phyloP scores from a whole-genome alignment of 306 rosid species.

The Dalbergia cochinchinensis region DNA sequence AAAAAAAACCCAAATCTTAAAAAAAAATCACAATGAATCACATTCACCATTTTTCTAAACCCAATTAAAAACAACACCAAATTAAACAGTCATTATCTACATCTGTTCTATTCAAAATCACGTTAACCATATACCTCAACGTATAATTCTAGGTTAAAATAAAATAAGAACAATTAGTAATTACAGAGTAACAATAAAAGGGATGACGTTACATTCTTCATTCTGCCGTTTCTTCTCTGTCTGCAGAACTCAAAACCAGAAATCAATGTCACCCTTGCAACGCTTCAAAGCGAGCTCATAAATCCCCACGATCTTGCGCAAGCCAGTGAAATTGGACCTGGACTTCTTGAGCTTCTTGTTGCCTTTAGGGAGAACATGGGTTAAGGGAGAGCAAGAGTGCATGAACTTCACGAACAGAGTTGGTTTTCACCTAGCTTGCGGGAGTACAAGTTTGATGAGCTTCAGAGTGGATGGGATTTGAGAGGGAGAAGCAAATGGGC shows the following conservation, averaged over 20 bases:
- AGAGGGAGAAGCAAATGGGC: too few relatives aligned
- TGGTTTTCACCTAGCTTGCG: too few relatives aligned
- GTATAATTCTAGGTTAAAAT: background rate
- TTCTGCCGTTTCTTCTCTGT: slow-evolving; percentile 68
- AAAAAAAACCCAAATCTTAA: background rate
- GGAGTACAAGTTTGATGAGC: too few relatives aligned
- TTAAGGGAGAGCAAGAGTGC: too few relatives aligned
- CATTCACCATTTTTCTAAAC: background rate
- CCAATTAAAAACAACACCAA: background rate
- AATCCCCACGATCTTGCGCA: slow-evolving; percentile 42
- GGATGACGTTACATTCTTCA: slow-evolving; percentile 69
- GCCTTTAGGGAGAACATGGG: too few relatives aligned
- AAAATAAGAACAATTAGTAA: background rate
- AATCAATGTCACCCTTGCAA: slow-evolving; percentile 53
- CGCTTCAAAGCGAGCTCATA: slow-evolving; percentile 58
- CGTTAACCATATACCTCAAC: background rate
- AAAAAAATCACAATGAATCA: background rate
- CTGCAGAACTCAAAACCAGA: slow-evolving; percentile 80
- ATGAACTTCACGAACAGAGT: too few relatives aligned
- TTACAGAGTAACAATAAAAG: background rate
- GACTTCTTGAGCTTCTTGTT: slow-evolving; percentile 51
- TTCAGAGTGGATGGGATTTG: too few relatives aligned
- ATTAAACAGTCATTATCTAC: background rate
- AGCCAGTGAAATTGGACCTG: slow-evolving; percentile 48
- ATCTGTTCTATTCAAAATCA: background rate